Base-by-base conservation (phyloP, 2,329 filamentous ascomycete species). In the Calonectria hawksworthii region DNA sequence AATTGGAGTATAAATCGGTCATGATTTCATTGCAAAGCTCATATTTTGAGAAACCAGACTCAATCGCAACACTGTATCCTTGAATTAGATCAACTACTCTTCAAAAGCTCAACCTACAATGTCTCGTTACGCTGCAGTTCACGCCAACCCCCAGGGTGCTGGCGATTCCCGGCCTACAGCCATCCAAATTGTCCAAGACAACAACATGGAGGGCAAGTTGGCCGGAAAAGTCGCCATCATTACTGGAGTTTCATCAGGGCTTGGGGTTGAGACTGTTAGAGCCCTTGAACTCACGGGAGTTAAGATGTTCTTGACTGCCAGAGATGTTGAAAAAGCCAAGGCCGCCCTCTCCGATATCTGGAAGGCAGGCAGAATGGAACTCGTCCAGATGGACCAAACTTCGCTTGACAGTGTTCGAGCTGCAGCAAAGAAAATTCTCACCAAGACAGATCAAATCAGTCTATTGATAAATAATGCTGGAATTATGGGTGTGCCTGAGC, bases 381-480 rank as follows among this genome's bases (percentile, higher is more conserved):
- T 74, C 30, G 34, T 74, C 7, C 26, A 74, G 4, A 74, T 74
- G 72, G 64, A 76, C 28, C 75, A 77, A 6, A 65, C 66, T 9
- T 80, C 79, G 0, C 50, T 81, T 28, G 56, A 73, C n/a, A 76
- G 74, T 14, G 76, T 81, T 21, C 77, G 77, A 3, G 32, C 73
- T 2, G 84, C 84, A 0, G 85, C 85, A 1, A 74, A 81, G 0
- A 66, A 76, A 0, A 84, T 88, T 67, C 50, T 82, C 0, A 67
- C 80, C 0, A 75, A 83, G 16, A 82, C 81, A 9, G 67, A 78
- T 10, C 78, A 80, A 16, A 77, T 89, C 4, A 87, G 86, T 75
- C 83, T 88, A 38, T 81, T 89, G 3, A 80, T 88, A 32, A 82
- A 83, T 51, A 89, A 88, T 68, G 87, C 86, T 0, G 87, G 87